phyloP scores from a whole-genome alignment of 345 rosid species.

The Sisymbrium altissimum region DNA sequence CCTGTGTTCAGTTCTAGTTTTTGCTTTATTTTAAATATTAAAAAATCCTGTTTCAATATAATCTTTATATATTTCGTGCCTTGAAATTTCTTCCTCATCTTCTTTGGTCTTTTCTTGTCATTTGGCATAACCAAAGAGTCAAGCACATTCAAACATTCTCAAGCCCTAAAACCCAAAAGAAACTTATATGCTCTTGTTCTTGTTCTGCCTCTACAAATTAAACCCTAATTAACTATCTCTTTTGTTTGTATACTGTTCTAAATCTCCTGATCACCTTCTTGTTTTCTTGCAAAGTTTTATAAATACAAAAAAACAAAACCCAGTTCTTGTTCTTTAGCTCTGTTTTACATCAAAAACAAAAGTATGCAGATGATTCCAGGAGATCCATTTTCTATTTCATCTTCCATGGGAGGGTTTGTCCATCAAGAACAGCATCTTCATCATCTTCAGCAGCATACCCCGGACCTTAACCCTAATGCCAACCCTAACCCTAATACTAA shows the following conservation, averaged over 20 bases:
- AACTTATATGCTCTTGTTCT: slow-evolving; percentile 41
- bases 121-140: slow-evolving; percentile 54
- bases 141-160: slow-evolving; percentile 50
- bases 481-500: slow-evolving; percentile 42
- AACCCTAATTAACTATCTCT: slow-evolving; percentile 36
- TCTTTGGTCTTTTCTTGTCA: slow-evolving; percentile 57
- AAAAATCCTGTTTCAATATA: slow-evolving; percentile 14
- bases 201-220: slow-evolving; percentile 32
- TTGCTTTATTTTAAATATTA: background rate
- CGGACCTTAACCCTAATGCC: slow-evolving; percentile 46
- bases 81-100: slow-evolving; percentile 39
- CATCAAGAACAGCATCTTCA: slow-evolving; percentile 42
- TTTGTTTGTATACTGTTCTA: slow-evolving; percentile 42
- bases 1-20: background rate
- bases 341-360: slow-evolving; percentile 18
- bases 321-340: slow-evolving; percentile 36
- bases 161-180: slow-evolving; percentile 40
- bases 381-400: slow-evolving; percentile 51
- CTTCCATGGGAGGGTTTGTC: slow-evolving; percentile 50
- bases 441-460: slow-evolving; percentile 34
- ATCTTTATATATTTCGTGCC: slow-evolving; percentile 28
- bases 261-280: slow-evolving; percentile 37
- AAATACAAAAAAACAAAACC: slow-evolving; percentile 20
- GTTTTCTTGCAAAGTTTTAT: slow-evolving; percentile 37
- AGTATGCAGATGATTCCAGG: slow-evolving; percentile 67